Evolutionary conservation across 2,329 filamentous ascomycete genomes (phyloP), one percentile per base, ranked within the genome.

Genomic region (Cytospora leucostoma): DNA sequence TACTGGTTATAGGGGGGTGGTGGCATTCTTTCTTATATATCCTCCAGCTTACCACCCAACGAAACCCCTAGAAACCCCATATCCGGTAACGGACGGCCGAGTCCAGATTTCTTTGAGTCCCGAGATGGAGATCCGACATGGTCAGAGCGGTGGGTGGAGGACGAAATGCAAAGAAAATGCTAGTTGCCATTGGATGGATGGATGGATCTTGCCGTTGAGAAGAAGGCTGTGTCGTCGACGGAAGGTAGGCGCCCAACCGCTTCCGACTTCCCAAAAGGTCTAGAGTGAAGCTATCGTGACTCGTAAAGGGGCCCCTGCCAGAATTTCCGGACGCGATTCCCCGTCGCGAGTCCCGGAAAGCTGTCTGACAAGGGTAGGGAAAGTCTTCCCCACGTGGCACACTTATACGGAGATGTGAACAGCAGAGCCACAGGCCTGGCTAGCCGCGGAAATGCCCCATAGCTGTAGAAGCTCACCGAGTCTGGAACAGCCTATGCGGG

Each of bases 211-310:
- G 44, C 44, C 44, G 44, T 47, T 47, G 40, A 15, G 15, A 44
- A 47, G 44, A 10, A 47, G 44, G 44, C 44, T 47, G 44, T 47
- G 44, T 47, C 44, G 44, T 10, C 44, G 44, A 12, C 8, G n/a
- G 44, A 21, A 47, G 38, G 44, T 21, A 47, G 44, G n/a, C n/a
- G 44, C 13, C 44, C 7, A 21, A 19, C 21, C 44, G 44, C 44
- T 47, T 47, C n/a, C 15, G 44, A 47, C 44, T 47, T 21, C 51
- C 21, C 4, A 53, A 53, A 53, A 32, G 21, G 27, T 19, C 51
- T 34, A 53, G 33, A 33, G 17, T 53, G 51, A 53, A 53, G 51
- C 33, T 53, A 53, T 53, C 51, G 51, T 53, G 51, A 53, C 51
- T 34, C 51, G 33, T 53, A 8, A 35, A 11, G 17, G 51, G 7